Conservation (phyloP, 1,139 yeast species). For the Blastobotrys buckinghamii region DNA sequence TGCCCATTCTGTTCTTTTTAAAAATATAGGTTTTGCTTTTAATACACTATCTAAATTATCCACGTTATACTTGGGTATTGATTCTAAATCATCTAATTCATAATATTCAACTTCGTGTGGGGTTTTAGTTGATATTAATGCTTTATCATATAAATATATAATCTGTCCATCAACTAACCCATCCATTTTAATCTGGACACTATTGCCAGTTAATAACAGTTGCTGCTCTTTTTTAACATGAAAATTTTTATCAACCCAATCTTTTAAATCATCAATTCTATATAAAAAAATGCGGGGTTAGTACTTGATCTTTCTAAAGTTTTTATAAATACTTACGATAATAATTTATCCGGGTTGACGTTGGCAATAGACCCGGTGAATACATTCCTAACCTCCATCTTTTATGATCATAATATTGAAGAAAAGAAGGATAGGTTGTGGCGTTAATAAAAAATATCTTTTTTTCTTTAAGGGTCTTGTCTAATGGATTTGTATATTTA, state of each 20-base stretch:
- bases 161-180: conserved; percentile 24
- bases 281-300: conserved; percentile 2
- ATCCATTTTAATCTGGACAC: conserved; percentile 29
- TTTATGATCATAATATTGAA: not conserved
- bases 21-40: conserved; percentile 6
- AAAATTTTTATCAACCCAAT: conserved; percentile 43
- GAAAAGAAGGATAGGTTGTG: not conserved
- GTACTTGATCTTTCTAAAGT: not conserved
- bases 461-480: too few species aligned
- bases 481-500: not conserved
- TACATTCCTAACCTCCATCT: conserved; percentile 11
- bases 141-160: conserved; percentile 28
- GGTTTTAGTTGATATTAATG: conserved; percentile 10
- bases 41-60: not conserved
- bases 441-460: too few species aligned
- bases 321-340: conserved; percentile 7
- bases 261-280: conserved; percentile 13
- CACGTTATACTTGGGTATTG: not conserved
- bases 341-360: conserved; percentile 9
- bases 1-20: conserved; percentile 16
- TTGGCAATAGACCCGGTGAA: conserved; percentile 7
- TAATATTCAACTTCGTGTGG: not conserved
- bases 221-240: conserved; percentile 24
- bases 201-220: conserved; percentile 27
- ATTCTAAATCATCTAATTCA: not conserved